Evolutionary conservation across 352 stramenopile genomes (phyloP).

Genomic region (Globisporangium nagaii): DNA sequence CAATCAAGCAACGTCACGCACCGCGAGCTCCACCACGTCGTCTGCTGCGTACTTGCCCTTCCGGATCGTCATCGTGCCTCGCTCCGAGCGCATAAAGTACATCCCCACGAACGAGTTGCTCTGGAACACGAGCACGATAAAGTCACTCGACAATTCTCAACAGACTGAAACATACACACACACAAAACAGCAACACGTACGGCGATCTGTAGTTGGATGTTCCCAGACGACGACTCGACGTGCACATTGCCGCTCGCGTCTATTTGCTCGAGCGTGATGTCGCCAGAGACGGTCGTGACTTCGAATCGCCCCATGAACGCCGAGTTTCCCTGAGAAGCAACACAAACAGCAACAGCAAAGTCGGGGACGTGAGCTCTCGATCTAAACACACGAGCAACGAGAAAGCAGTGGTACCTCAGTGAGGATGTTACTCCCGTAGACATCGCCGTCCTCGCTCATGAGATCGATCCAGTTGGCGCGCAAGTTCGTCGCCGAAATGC

Average conservation of each 20-base stretch:
- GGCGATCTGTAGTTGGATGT: constrained; percentile 50
- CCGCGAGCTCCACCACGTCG: constrained; percentile 22
- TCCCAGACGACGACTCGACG: constrained; percentile 60
- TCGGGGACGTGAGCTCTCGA: too few species aligned
- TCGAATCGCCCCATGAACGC: constrained; percentile 71
- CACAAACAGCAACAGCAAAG: too few species aligned
- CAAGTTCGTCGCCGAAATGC: constrained; percentile 34
- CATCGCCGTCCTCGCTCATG: constrained; percentile 33
- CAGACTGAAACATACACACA: not conserved
- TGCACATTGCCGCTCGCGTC: constrained; percentile 47
- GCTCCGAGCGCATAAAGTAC: constrained; percentile 65
- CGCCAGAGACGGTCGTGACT: constrained; percentile 47
- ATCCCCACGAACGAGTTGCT: constrained; percentile 51
- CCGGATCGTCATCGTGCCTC: constrained; percentile 51
- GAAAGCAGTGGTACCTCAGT: constrained; percentile 23
- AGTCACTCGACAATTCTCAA: not conserved
- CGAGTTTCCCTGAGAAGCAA: constrained; percentile 31
- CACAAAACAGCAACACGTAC: constrained; percentile 7
- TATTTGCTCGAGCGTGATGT: constrained; percentile 48
- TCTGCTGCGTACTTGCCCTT: constrained; percentile 55
- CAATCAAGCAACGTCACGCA: constrained; percentile 9
- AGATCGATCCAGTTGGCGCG: constrained; percentile 58
- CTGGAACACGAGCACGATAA: constrained; percentile 7
- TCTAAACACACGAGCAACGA: not conserved
- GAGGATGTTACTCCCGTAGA: constrained; percentile 27